Conservation (phyloP, 441 rosid species). For the Populus hybrid region DNA sequence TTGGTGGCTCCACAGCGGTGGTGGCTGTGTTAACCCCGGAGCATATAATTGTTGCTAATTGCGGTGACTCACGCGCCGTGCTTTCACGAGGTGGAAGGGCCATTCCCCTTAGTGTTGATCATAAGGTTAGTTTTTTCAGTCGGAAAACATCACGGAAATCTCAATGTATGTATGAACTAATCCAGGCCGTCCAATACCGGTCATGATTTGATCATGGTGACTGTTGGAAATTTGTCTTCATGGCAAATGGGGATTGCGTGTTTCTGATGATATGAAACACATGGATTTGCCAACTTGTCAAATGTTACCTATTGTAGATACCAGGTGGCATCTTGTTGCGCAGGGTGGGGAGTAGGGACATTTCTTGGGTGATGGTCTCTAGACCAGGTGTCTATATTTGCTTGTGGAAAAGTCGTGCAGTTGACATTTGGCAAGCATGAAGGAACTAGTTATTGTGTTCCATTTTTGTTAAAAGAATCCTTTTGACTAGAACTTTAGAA, state of each 20-base stretch:
- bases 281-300: not conserved
- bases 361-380: not conserved
- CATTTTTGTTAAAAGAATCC: not conserved
- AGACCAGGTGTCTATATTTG: not conserved
- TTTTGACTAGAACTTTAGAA: not conserved
- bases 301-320: not conserved
- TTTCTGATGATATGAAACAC: not conserved
- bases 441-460: not conserved
- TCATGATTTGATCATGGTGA: not conserved
- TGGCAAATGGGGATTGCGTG: not conserved
- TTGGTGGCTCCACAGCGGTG: slow-evolving; percentile 73
- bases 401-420: not conserved
- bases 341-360: not conserved
- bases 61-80: slow-evolving; percentile 87
- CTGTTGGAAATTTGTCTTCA: not conserved
- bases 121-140: slow-evolving; percentile 51
- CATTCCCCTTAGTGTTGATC: slow-evolving; percentile 61
- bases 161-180: not conserved
- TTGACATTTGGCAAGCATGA: not conserved
- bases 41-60: slow-evolving; percentile 60
- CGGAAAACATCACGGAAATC: not conserved
- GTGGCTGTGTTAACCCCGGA: slow-evolving; percentile 47
- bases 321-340: not conserved
- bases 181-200: not conserved
- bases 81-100: slow-evolving; percentile 59